Conservation (phyloP, 345 rosid species). For the Populus euphratica region DNA sequence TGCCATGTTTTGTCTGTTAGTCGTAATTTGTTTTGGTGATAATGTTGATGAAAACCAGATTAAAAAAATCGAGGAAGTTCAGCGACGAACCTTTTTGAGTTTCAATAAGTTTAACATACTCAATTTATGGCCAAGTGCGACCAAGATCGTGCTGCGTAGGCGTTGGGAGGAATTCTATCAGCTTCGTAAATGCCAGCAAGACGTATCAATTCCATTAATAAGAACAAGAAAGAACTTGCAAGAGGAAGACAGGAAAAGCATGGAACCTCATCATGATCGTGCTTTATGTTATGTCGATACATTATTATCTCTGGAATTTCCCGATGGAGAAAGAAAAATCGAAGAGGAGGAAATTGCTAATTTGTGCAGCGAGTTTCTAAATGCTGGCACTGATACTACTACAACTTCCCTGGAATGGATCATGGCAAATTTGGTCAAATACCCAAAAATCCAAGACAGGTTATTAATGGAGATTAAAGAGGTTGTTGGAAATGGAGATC, state of each 20-base stretch:
- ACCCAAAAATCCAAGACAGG: neutral
- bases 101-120: neutral
- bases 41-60: neutral
- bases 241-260: neutral
- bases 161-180: slow-evolving; percentile 5
- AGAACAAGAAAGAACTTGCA: neutral
- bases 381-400: neutral
- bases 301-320: neutral
- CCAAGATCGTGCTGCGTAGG: neutral
- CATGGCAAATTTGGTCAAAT: neutral
- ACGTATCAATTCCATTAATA: neutral
- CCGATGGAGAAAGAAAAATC: neutral
- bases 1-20: slow-evolving; percentile 5
- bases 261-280: neutral
- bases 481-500: neutral
- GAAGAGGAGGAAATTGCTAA: neutral
- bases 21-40: neutral
- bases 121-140: slow-evolving; percentile 6
- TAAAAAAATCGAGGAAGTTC: neutral
- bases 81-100: neutral
- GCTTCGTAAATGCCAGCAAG: neutral
- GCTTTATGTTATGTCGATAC: neutral
- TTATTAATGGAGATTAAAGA: neutral
- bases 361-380: neutral
- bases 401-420: slow-evolving; percentile 1